A percentile compares a stretch with the other conserved stretches of the same genome.
phyloP scores from a whole-genome alignment of 2,329 filamentous ascomycete genomes.

The Ophiocordyceps polyrhachis-furcata region DNA sequence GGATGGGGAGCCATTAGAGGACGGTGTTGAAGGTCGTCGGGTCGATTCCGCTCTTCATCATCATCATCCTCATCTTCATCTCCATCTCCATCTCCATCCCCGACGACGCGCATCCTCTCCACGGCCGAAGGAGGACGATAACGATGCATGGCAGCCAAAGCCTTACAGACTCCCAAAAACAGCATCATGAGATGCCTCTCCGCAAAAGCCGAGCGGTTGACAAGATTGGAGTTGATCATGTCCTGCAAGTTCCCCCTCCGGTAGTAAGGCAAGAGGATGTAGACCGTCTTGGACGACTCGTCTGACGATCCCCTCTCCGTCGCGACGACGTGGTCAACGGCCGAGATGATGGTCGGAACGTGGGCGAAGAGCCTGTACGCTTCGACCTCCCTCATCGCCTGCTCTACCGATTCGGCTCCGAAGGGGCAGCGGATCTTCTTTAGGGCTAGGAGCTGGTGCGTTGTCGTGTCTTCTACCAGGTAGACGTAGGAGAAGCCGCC shows the following conservation, averaged over 20 bases:
- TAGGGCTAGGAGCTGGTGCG: constrained; percentile 72
- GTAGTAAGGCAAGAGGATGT: constrained; percentile 92
- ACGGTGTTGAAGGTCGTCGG: constrained; percentile 44
- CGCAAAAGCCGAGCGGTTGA: constrained; percentile 83
- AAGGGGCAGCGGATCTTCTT: constrained; percentile 99
- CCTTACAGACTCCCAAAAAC: constrained; percentile 81
- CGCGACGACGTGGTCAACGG: constrained; percentile 65
- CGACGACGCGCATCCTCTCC: constrained; percentile 37
- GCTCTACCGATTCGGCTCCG: constrained; percentile 84
- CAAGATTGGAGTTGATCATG: constrained; percentile 94
- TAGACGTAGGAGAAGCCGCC: constrained; percentile 99
- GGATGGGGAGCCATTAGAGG: constrained; percentile 45
- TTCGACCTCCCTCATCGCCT: constrained; percentile 92
- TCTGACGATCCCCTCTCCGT: constrained; percentile 44
- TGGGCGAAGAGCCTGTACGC: constrained; percentile 81
- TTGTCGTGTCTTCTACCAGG: constrained; percentile 79
- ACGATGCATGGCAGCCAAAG: constrained; percentile 77
- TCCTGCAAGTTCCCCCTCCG: constrained; percentile 89
- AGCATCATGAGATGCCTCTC: constrained; percentile 75
- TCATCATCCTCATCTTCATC: constrained; percentile 11
- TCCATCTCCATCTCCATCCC: constrained; percentile 19
- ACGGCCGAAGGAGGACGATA: constrained; percentile 34
- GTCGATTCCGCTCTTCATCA: constrained; percentile 1
- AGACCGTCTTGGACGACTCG: constrained; percentile 70
- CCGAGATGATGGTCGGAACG: constrained; percentile 70